Percentiles rank a stretch among this genome's conserved stretches.
Evolutionary conservation across 2,329 filamentous ascomycete genomes (phyloP).

Genomic region (Coniella lustricola): DNA sequence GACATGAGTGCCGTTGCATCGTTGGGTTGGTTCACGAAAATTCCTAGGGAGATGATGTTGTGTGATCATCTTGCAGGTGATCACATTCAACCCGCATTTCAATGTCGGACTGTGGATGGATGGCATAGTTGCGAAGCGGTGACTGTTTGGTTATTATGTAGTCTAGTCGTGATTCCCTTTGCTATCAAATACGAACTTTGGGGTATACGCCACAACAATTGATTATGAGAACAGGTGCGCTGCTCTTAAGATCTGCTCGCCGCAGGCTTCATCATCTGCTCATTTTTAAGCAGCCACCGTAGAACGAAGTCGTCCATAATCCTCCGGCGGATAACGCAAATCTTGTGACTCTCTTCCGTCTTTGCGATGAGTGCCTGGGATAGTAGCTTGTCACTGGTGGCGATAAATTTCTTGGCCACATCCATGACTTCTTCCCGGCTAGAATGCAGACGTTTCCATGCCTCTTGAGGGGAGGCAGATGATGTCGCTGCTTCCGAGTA

Average conservation of each 20-base stretch:
- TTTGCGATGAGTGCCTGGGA: constrained; percentile 9
- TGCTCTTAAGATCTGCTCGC: not conserved
- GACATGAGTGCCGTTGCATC: no score
- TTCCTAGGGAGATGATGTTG: no score
- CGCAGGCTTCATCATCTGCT: not conserved
- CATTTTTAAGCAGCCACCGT: not conserved
- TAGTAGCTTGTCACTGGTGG: constrained; percentile 14
- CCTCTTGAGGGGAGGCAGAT: constrained; percentile 19
- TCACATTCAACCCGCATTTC: no score
- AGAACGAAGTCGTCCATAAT: constrained; percentile 6
- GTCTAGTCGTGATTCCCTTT: no score
- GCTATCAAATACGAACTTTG: no score
- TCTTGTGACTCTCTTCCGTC: constrained; percentile 1
- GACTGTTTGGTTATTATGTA: no score
- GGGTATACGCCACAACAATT: no score
- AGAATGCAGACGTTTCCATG: constrained; percentile 18
- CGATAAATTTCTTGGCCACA: constrained; percentile 10
- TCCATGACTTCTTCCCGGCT: constrained; percentile 6
- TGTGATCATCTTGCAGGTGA: no score
- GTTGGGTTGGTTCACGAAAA: no score
- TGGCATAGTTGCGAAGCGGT: no score
- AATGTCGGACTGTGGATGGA: no score
- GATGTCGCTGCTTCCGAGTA: constrained; percentile 23
- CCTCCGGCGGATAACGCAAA: constrained; percentile 6
- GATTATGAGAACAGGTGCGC: not conserved